Conservation (phyloP, 495 filamentous ascomycete species). For the Ascodesmis nigricans region DNA sequence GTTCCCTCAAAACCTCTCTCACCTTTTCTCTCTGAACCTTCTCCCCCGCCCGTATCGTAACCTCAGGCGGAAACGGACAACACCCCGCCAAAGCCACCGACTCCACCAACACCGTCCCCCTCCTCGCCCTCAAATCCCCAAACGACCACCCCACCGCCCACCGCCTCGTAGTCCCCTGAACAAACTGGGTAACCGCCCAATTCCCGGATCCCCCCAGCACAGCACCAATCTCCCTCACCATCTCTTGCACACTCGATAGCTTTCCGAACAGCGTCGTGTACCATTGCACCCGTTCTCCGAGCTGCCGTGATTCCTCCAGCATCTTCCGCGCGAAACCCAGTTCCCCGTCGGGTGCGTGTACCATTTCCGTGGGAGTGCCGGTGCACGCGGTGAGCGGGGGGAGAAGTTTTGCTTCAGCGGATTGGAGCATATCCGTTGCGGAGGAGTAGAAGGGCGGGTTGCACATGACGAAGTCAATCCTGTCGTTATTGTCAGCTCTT, state of each 20-base stretch:
- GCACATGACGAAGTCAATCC: constrained; percentile 75
- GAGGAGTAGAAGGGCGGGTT: constrained; percentile 89
- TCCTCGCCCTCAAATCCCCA: constrained; percentile 38
- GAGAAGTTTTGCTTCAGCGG: constrained; percentile 40
- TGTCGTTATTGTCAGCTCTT: constrained; percentile 13
- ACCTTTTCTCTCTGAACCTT: constrained; percentile 22
- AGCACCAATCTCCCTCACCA: constrained; percentile 39
- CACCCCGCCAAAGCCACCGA: constrained; percentile 30
- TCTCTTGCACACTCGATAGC: constrained; percentile 39
- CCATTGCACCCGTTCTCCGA: constrained; percentile 48
- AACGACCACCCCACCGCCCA: constrained; percentile 89
- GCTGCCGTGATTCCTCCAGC: constrained; percentile 44
- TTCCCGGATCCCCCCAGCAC: constrained; percentile 34
- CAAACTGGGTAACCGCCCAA: constrained; percentile 61
- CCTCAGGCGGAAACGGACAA: constrained; percentile 35
- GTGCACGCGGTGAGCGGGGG: constrained; percentile 50
- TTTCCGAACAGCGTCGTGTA: constrained; percentile 87
- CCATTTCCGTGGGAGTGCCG: constrained; percentile 67
- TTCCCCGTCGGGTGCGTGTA: constrained; percentile 56
- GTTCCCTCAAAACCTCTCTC: constrained; percentile 24
- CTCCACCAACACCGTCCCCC: constrained; percentile 36
- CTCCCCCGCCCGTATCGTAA: constrained; percentile 24
- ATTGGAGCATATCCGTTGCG: constrained; percentile 39
- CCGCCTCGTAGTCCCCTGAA: constrained; percentile 58
- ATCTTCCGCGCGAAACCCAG: constrained; percentile 55